Conservation (phyloP, 2,329 filamentous ascomycete species). For the Pseudogymnoascus sp. region DNA sequence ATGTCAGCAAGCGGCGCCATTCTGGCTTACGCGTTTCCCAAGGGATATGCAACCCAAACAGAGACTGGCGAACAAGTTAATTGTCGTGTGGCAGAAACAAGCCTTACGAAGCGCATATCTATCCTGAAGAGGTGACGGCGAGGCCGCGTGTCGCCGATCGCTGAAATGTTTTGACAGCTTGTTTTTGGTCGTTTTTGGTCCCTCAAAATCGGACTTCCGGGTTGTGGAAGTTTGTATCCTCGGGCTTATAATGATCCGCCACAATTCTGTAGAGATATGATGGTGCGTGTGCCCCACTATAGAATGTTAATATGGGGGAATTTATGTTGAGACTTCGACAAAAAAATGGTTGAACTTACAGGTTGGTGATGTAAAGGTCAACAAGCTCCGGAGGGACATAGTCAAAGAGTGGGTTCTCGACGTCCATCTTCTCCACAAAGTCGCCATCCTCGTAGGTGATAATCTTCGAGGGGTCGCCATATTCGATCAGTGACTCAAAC, state of each 20-base stretch:
- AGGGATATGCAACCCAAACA: not conserved
- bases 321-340: slow-evolving; percentile 26
- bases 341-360: slow-evolving; percentile 42
- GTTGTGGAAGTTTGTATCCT: slow-evolving; percentile 56
- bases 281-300: slow-evolving; percentile 52
- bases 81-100: not conserved
- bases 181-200: not conserved
- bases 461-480: slow-evolving; percentile 70
- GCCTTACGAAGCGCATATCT: not conserved
- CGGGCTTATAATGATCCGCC: slow-evolving; percentile 64
- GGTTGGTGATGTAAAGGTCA: slow-evolving; percentile 77
- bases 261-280: slow-evolving; percentile 67
- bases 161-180: not conserved
- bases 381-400: slow-evolving; percentile 70
- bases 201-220: slow-evolving; percentile 9
- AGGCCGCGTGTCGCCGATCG: not conserved
- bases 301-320: slow-evolving; percentile 15
- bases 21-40: not conserved
- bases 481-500: slow-evolving; percentile 73
- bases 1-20: not conserved
- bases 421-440: slow-evolving; percentile 67
- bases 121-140: not conserved
- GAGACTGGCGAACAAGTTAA: not conserved
- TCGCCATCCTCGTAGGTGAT: slow-evolving; percentile 71
- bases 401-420: slow-evolving; percentile 73